Evolutionary conservation across 2,329 filamentous ascomycete species (phyloP), one percentile per base, ranked within the genome.

Genomic region (Fusarium compactum): DNA sequence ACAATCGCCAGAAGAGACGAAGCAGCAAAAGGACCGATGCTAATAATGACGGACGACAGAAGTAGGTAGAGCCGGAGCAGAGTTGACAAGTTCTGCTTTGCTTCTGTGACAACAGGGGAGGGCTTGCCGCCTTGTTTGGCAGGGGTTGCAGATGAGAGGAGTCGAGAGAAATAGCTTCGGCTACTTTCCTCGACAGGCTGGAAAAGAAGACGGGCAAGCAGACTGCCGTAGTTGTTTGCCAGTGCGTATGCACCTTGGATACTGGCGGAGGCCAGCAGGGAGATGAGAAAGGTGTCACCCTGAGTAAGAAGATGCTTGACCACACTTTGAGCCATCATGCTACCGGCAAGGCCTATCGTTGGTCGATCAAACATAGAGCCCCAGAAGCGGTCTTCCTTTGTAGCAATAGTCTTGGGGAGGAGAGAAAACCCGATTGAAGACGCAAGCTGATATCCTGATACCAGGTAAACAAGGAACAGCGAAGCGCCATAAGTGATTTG

Each of bases 131-230:
- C 75, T 16, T 70, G 44, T 15, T 57, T 53, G 15, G 47, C 30
- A 8, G 70, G 54, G 16, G 66, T 46, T 7, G 78, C 69, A 5
- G 80, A 77, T 0, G 85, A 80, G 24, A 98, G 89, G 1, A 97
- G 84, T 34, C 92, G 92, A 55, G 94, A 95, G 65, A 98, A 98
- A 77, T 97, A 90, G 76, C 91, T 94, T 41, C 97, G 91, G 69
- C 92, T 95, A 78, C 92, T 95, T 80, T 99, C 97, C 80, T 99
- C 96, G 64, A 99, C 89, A 10, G 96, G 97, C 76, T 98, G 96
- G 78, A 99, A 95, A 53, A 99, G 83, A 69, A 98, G 89, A 5
- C 96, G 89, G 0, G 96, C 96, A 29, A 97, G 83, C 1, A 99
- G 87, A 4, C 95, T 93, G 24, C 96, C 96, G 78, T 96, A 99